Conservation (phyloP, 2,329 filamentous ascomycete genomes). For the Ramularia endophylla region DNA sequence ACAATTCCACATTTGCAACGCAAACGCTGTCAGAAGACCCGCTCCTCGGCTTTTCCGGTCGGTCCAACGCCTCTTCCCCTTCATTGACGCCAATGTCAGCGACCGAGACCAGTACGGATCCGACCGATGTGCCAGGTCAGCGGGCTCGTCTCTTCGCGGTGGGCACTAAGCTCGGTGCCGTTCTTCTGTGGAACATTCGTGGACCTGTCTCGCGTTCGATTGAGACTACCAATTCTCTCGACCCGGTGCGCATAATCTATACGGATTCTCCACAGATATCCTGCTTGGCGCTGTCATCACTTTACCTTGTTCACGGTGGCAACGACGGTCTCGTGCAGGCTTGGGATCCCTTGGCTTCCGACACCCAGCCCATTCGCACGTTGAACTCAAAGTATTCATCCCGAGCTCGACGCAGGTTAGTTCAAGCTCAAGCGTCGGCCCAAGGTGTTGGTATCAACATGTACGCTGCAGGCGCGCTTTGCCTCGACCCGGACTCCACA, state of each 20-base stretch:
- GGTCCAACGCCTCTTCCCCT: slow-evolving; percentile 49
- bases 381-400: slow-evolving; percentile 80
- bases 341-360: slow-evolving; percentile 92
- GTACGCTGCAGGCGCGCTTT: slow-evolving; percentile 76
- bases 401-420: slow-evolving; percentile 68
- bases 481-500: slow-evolving; percentile 80
- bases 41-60: slow-evolving; percentile 53
- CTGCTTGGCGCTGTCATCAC: slow-evolving; percentile 71
- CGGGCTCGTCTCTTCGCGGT: slow-evolving; percentile 73
- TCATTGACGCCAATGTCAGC: slow-evolving; percentile 48
- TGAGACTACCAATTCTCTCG: slow-evolving; percentile 53
- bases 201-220: slow-evolving; percentile 52
- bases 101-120: slow-evolving; percentile 39
- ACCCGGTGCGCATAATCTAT: slow-evolving; percentile 73
- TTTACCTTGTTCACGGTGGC: slow-evolving; percentile 88
- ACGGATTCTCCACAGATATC: slow-evolving; percentile 88
- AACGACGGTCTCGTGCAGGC: slow-evolving; percentile 93
- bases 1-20: slow-evolving; percentile 66
- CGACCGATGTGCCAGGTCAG: slow-evolving; percentile 71
- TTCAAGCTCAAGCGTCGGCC: slow-evolving; percentile 61
- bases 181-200: slow-evolving; percentile 82
- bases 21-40: slow-evolving; percentile 75
- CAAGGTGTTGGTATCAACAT: slow-evolving; percentile 67
- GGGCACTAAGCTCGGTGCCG: slow-evolving; percentile 70
- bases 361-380: slow-evolving; percentile 69